Percentiles rank a stretch among this genome's conserved stretches.
These are phyloP conservation scores for Colletotrichum filicis DNA, from an alignment of 2,329 filamentous ascomycete species.

Conservation along the genomic window DNA sequence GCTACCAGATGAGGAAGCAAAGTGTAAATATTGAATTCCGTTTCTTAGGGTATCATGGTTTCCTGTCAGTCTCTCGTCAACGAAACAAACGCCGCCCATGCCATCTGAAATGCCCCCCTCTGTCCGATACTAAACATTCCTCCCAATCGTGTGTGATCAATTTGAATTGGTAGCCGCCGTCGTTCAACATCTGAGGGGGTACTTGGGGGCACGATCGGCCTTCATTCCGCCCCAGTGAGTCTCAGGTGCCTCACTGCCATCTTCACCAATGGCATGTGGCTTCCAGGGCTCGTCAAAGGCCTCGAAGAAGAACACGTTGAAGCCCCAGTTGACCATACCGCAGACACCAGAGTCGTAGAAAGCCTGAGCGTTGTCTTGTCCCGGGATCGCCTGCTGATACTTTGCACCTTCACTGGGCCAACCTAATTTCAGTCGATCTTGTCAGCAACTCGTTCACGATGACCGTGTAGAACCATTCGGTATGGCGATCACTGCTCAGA, in stretches of 20 bases:
- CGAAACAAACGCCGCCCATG: conserved; percentile 13
- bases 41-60: not conserved
- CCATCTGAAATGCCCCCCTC: conserved; percentile 18
- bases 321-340: conserved; percentile 71
- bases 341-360: conserved; percentile 74
- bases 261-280: conserved; percentile 70
- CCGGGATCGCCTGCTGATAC: conserved; percentile 70
- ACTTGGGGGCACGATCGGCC: conserved; percentile 68
- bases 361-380: conserved; percentile 65
- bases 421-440: conserved; percentile 37
- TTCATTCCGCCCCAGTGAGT: conserved; percentile 77
- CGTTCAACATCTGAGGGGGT: conserved; percentile 41
- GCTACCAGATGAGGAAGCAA: conserved; percentile 14
- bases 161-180: not conserved
- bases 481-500: not conserved
- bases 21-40: conserved; percentile 11
- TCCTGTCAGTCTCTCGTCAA: conserved; percentile 1
- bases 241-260: conserved; percentile 71
- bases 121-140: too few relatives aligned
- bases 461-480: not conserved
- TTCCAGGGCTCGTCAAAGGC: conserved; percentile 81
- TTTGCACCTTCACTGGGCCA: conserved; percentile 74
- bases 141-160: not conserved
- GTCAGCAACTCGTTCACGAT: conserved; percentile 8
- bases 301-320: conserved; percentile 80